phyloP scores from a whole-genome alignment of 768 basidiomycete species.

The Lentinula raphanica region DNA sequence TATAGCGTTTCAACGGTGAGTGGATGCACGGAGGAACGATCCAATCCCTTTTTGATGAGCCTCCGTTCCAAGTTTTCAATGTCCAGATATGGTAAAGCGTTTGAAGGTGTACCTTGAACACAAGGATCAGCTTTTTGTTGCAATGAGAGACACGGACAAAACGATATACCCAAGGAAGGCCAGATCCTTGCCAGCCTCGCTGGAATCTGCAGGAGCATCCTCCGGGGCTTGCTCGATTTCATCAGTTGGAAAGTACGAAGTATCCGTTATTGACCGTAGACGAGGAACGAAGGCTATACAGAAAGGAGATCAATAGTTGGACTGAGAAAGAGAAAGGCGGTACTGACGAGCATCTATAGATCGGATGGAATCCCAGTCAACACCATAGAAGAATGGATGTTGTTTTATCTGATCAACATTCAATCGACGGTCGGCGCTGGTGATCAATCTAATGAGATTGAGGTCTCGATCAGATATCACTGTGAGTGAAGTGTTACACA shows the following conservation, averaged over 20 bases:
- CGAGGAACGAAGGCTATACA: constrained; percentile 79
- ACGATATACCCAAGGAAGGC: constrained; percentile 66
- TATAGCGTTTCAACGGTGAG: no score
- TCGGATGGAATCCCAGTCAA: constrained; percentile 87
- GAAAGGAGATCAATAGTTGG: background rate
- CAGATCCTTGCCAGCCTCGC: constrained; percentile 48
- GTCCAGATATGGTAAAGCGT: constrained; percentile 47
- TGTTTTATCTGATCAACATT: constrained; percentile 82
- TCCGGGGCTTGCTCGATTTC: constrained; percentile 76
- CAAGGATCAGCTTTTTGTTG: no score
- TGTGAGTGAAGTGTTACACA: background rate
- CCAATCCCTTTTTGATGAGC: background rate
- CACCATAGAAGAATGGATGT: constrained; percentile 93
- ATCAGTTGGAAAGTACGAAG: constrained; percentile 97
- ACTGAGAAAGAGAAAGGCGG: background rate
- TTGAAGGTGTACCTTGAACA: constrained; percentile 69
- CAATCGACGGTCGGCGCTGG: constrained; percentile 73
- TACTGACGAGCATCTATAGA: constrained; percentile 71
- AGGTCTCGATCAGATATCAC: background rate
- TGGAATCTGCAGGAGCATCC: constrained; percentile 33
- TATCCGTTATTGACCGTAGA: constrained; percentile 88
- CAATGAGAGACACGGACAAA: background rate
- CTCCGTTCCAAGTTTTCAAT: background rate
- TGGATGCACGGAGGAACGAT: no score
- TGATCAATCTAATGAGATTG: constrained; percentile 62